Evolutionary conservation across 2,329 filamentous ascomycete genomes (phyloP).

Genomic region (Cladophialophora exuberans): DNA sequence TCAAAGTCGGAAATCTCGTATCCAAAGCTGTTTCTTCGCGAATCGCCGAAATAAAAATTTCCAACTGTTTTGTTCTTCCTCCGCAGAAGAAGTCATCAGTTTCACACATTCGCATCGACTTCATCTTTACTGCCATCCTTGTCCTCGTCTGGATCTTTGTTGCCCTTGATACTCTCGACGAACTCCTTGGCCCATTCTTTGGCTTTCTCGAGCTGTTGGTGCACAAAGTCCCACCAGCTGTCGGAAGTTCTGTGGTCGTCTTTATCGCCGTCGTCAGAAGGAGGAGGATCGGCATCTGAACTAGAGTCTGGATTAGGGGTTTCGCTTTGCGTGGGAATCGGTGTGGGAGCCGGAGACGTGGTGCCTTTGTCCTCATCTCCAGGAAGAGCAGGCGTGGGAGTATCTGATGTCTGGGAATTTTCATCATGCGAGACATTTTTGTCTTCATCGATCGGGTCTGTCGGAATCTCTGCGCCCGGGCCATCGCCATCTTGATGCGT

Average conservation of each 20-base stretch:
- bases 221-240: constrained; percentile 33
- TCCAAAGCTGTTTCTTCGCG: no score
- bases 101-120: constrained; percentile 22
- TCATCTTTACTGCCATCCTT: no score
- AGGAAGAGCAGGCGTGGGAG: neutral
- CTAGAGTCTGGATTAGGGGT: neutral
- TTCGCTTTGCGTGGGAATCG: neutral
- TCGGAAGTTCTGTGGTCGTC: constrained; percentile 14
- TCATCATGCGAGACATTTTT: neutral
- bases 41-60: no score
- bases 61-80: no score
- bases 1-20: no score
- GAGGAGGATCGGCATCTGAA: neutral
- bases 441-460: constrained; percentile 22
- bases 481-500: constrained; percentile 47
- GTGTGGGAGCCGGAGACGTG: neutral
- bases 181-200: constrained; percentile 35
- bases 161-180: constrained; percentile 31
- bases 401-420: neutral
- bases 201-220: constrained; percentile 32
- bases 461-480: constrained; percentile 30
- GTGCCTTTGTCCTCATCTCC: constrained; percentile 5
- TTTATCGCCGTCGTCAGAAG: constrained; percentile 1
- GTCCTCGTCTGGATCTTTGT: no score
- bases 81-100: no score